Percentiles rank a stretch among this genome's conserved stretches.
Conservation (phyloP, 75 land plant genomes). For the Sequoiadendron giganteum region DNA sequence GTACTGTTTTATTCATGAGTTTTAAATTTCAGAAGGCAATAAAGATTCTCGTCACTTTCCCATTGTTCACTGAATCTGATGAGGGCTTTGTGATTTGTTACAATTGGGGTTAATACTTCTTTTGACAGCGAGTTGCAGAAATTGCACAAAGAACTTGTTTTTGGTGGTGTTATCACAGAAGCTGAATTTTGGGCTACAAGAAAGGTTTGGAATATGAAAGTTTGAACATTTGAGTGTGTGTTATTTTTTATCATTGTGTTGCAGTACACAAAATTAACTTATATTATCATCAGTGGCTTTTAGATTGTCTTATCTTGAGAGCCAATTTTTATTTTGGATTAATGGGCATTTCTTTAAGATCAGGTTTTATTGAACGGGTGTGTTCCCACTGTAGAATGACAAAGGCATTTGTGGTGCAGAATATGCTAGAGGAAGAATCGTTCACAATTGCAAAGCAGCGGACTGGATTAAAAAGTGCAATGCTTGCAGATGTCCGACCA, state of each 20-base stretch:
- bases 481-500: constrained; percentile 84
- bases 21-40: background rate
- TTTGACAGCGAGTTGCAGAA: constrained; percentile 77
- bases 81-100: background rate
- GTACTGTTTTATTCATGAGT: background rate
- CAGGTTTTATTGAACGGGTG: background rate
- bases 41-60: background rate
- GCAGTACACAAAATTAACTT: background rate
- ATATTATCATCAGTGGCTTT: background rate
- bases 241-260: background rate
- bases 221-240: background rate
- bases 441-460: constrained; percentile 54
- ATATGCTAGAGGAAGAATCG: constrained; percentile 51
- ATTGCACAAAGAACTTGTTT: constrained; percentile 85
- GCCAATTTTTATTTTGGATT: background rate
- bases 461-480: constrained; percentile 80
- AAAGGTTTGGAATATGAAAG: constrained; percentile 47
- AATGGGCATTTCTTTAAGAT: background rate
- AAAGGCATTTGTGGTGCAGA: constrained; percentile 31
- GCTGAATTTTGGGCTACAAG: constrained; percentile 95
- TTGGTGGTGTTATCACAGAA: constrained; percentile 67
- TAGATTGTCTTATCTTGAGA: background rate
- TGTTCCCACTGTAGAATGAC: background rate
- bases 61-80: background rate
- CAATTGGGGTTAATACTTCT: background rate